A percentile compares a stretch with the other conserved stretches of the same genome.
phyloP scores from a whole-genome alignment of 2,329 filamentous ascomycete species.

The Metarhizium rileyi region DNA sequence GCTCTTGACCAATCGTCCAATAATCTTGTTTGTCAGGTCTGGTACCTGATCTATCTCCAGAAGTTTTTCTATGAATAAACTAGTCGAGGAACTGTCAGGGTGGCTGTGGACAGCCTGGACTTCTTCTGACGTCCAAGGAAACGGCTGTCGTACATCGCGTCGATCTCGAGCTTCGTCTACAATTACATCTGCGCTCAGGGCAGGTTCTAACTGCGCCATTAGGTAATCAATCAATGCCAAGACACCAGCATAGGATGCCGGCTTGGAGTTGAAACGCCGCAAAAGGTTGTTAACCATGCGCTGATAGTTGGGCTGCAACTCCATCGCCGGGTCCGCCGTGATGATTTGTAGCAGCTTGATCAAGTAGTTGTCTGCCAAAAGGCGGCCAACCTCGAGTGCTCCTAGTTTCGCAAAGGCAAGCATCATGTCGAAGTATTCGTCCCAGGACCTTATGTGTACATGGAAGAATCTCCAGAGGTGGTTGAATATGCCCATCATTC shows the following conservation, averaged over 20 bases:
- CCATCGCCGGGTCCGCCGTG: constrained; percentile 44
- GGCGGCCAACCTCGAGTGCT: constrained; percentile 41
- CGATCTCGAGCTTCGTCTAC: constrained; percentile 31
- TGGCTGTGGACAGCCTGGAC: constrained; percentile 34
- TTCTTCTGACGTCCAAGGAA: constrained; percentile 38
- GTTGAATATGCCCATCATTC: constrained; percentile 38
- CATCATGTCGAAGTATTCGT: constrained; percentile 66
- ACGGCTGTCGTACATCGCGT: constrained; percentile 22
- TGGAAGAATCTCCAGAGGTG: constrained; percentile 56
- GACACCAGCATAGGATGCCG: constrained; percentile 43
- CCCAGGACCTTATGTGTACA: constrained; percentile 55
- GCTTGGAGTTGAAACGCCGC: constrained; percentile 38
- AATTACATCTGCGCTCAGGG: constrained; percentile 24
- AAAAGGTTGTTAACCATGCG: constrained; percentile 43
- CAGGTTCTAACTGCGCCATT: constrained; percentile 31
- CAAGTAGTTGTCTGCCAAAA: constrained; percentile 55
- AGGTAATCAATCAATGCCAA: constrained; percentile 40
- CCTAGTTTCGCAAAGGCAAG: constrained; percentile 56
- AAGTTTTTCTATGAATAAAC: constrained; percentile 57
- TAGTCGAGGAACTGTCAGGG: constrained; percentile 21
- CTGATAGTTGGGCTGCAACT: constrained; percentile 44
- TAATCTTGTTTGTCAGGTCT: constrained; percentile 41
- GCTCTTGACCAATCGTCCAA: constrained; percentile 46
- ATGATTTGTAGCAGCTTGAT: constrained; percentile 49
- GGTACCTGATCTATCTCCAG: constrained; percentile 51